These are phyloP conservation scores for Flagelloscypha sp. DNA, from an alignment of 768 basidiomycete species.

Conservation along the genomic window DNA sequence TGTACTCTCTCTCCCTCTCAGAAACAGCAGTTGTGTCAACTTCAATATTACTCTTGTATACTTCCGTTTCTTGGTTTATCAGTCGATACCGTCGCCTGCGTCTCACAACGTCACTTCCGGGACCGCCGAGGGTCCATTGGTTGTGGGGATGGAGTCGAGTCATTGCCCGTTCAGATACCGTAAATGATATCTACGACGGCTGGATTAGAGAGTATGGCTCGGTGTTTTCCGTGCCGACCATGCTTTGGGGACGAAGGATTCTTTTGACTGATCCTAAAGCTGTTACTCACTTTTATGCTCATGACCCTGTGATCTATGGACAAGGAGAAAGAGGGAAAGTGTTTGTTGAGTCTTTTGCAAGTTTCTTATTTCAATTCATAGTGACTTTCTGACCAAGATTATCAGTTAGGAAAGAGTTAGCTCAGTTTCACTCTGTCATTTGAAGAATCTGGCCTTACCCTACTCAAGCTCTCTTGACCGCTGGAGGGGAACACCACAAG, in stretches of 20 bases:
- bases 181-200: slow-evolving; percentile 28
- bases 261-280: slow-evolving; percentile 43
- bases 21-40: too few species aligned
- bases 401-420: slow-evolving; percentile 22
- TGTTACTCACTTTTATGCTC: slow-evolving; percentile 39
- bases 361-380: slow-evolving; percentile 4
- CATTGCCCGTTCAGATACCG: too few species aligned
- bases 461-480: too few species aligned
- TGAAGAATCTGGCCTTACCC: too few species aligned
- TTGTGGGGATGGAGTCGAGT: too few species aligned
- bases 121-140: too few species aligned
- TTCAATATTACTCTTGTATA: too few species aligned
- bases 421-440: too few species aligned
- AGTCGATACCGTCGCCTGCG: too few species aligned
- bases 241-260: slow-evolving; percentile 25
- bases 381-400: background rate
- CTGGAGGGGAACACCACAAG: slow-evolving; percentile 38
- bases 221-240: slow-evolving; percentile 31
- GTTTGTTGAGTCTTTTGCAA: slow-evolving; percentile 32
- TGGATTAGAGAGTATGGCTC: slow-evolving; percentile 44
- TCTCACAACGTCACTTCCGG: too few species aligned
- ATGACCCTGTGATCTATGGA: slow-evolving; percentile 41
- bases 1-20: too few species aligned
- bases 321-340: slow-evolving; percentile 25
- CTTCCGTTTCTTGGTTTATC: too few species aligned